Conservation (phyloP, 73 alveolate genomes). For the Uronychia setigera region DNA sequence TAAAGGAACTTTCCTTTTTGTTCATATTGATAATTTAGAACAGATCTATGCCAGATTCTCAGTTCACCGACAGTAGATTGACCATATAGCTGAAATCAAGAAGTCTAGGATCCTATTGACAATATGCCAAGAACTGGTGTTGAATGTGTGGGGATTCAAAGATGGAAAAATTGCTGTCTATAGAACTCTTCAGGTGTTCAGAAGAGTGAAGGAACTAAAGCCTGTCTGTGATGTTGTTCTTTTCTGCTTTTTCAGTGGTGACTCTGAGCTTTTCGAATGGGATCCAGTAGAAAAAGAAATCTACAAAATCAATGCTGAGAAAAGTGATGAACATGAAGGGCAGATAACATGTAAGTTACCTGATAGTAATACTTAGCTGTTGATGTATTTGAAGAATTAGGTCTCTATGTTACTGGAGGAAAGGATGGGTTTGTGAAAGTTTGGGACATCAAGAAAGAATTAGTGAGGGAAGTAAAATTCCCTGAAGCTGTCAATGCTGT, state of each 20-base stretch:
- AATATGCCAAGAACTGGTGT: slow-evolving; percentile 42
- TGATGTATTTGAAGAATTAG: slow-evolving; percentile 3
- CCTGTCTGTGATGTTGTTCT: slow-evolving; percentile 7
- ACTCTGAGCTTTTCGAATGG: slow-evolving; percentile 63
- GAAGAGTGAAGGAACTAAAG: slow-evolving; percentile 35
- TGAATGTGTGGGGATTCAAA: slow-evolving; percentile 63
- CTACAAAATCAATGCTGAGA: slow-evolving; percentile 39
- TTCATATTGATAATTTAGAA: slow-evolving; percentile 45
- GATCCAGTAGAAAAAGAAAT: slow-evolving; percentile 36
- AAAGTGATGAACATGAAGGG: slow-evolving; percentile 60
- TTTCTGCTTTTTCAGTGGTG: slow-evolving; percentile 53
- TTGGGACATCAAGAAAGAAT: slow-evolving; percentile 56
- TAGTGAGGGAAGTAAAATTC: slow-evolving; percentile 61
- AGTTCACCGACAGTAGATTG: slow-evolving; percentile 52
- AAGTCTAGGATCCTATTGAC: slow-evolving; percentile 20
- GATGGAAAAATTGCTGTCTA: slow-evolving; percentile 24
- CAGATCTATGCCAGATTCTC: slow-evolving; percentile 56
- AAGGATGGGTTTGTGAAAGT: slow-evolving; percentile 61
- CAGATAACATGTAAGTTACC: slow-evolving; percentile 12
- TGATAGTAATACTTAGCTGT: neutral
- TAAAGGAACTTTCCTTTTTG: slow-evolving; percentile 60
- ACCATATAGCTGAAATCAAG: slow-evolving; percentile 33
- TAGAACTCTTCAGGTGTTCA: slow-evolving; percentile 10
- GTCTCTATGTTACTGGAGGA: slow-evolving; percentile 59
- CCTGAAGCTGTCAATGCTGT: slow-evolving; percentile 66